Evolutionary conservation across 495 filamentous ascomycete species (phyloP), one percentile per base, ranked within the genome.

Genomic region (Aspergillus taichungensis): DNA sequence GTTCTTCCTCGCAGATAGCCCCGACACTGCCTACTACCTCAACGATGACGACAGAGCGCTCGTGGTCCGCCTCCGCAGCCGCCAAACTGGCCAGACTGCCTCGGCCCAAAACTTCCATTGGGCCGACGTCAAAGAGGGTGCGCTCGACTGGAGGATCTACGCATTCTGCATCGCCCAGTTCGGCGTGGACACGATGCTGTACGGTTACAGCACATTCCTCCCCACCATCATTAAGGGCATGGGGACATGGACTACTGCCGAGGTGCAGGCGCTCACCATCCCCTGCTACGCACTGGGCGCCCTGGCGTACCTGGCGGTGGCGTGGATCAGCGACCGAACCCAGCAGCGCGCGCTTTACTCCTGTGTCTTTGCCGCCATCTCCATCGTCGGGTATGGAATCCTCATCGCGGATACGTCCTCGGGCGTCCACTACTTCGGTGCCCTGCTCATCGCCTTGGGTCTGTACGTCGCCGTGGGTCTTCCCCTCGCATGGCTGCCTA

Each of bases 181-280:
- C 49, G 80, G 83, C 2, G 65, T 71, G 8, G 82, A 83, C 53
- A 85, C 78, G 7, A 82, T 88, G 76, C 70, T 88, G 0, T 90
- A 90, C 57, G 83, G 83, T 3, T 90, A 78, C 60, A 79, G 75
- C 49, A 87, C 82, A 1, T 90, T 90, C 53, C 66, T 88, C 3
- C 85, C 85, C 0, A 90, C 83, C 14, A 88, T 90, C 51, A 87
- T 90, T 63, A 64, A 76, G 27, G 79, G 72, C 8, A 74, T 87
- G 43, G 80, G 81, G 2, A 54, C 66, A 11, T 87, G 81, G 75
- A 67, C 75, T 0, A 64, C 66, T 0, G 73, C 82, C 0, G 62
- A 84, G 45, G 71, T 84, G 12, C 85, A 90, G 60, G 74, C 83
- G 18, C 74, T 88, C n/a, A 88, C 84, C 0, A 84, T 90, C 34